Conservation (phyloP, 176 grass and related monocot species). For the Bothriochloa decipiens region DNA sequence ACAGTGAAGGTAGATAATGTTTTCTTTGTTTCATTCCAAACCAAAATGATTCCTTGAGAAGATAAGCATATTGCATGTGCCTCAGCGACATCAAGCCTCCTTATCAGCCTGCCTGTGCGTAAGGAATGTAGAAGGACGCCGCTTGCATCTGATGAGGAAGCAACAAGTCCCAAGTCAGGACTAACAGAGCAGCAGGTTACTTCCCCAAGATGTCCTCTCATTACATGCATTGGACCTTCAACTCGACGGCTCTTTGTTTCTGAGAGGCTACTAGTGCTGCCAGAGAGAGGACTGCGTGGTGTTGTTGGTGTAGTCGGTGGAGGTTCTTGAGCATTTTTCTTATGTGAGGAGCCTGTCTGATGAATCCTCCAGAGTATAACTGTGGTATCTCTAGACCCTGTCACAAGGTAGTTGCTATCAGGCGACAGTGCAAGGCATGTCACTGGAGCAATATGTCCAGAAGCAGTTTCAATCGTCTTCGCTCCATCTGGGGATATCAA, state of each 20-base stretch:
- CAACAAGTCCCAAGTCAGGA: constrained; percentile 86
- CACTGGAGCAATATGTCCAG: constrained; percentile 87
- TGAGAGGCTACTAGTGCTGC: constrained; percentile 52
- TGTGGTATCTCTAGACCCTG: constrained; percentile 88
- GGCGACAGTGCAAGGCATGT: constrained; percentile 83
- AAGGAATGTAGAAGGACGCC: constrained; percentile 94
- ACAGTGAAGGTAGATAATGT: constrained; percentile 90
- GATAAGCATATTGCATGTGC: constrained; percentile 75
- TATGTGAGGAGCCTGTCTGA: constrained; percentile 54
- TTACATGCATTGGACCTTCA: constrained; percentile 92
- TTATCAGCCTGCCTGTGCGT: constrained; percentile 80
- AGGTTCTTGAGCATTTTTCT: constrained; percentile 71
- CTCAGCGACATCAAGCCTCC: constrained; percentile 62
- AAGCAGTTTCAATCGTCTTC: constrained; percentile 85
- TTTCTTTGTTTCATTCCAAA: constrained; percentile 83
- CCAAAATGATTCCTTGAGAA: constrained; percentile 84
- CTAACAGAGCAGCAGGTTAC: constrained; percentile 83
- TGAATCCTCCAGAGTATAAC: constrained; percentile 92
- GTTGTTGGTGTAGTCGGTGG: constrained; percentile 56
- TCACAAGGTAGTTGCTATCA: constrained; percentile 87
- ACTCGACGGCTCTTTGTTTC: constrained; percentile 69
- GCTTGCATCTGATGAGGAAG: constrained; percentile 71
- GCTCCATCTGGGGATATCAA: constrained; percentile 85
- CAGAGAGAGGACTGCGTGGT: constrained; percentile 67
- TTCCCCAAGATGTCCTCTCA: constrained; percentile 94